Evolutionary conservation across 2,329 filamentous ascomycete genomes (phyloP).

Genomic region (Claviceps sp.): DNA sequence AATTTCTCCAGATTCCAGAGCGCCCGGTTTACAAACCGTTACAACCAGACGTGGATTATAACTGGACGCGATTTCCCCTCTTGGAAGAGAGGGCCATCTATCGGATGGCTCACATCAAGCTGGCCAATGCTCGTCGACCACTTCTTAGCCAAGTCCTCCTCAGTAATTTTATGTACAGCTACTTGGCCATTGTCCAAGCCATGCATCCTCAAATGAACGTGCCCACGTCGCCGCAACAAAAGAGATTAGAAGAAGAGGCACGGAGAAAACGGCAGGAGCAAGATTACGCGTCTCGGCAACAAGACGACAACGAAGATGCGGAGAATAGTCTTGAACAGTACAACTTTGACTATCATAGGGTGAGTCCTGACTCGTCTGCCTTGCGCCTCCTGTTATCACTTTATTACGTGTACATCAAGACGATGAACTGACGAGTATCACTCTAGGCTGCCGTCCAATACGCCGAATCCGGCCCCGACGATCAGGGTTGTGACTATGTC

Average conservation of each 20-base stretch:
- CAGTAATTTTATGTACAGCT: constrained; percentile 99
- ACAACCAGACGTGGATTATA: constrained; percentile 83
- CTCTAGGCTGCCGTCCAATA: constrained; percentile 31
- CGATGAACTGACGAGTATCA: neutral
- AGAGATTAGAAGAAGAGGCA: constrained; percentile 43
- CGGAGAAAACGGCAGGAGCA: constrained; percentile 36
- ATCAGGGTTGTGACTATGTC: constrained; percentile 32
- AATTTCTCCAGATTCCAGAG: constrained; percentile 64
- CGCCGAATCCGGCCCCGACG: constrained; percentile 28
- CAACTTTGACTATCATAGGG: constrained; percentile 40
- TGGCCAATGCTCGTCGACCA: constrained; percentile 89
- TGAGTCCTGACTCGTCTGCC: constrained; percentile 18
- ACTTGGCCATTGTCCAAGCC: constrained; percentile 94
- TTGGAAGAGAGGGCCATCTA: constrained; percentile 95
- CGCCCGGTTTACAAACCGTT: constrained; percentile 60
- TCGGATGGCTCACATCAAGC: constrained; percentile 95
- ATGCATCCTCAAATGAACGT: constrained; percentile 96
- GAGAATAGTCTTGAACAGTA: constrained; percentile 37
- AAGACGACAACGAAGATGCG: constrained; percentile 31
- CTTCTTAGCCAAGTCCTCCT: constrained; percentile 89
- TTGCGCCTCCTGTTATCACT: neutral
- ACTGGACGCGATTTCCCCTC: constrained; percentile 91
- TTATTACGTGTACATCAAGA: constrained; percentile 1
- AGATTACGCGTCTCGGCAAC: constrained; percentile 33
- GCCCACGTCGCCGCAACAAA: constrained; percentile 67